Evolutionary conservation across 176 grass and related monocot species (phyloP), one percentile per base, ranked within the genome.

Genomic region (Thalia dealbata): DNA sequence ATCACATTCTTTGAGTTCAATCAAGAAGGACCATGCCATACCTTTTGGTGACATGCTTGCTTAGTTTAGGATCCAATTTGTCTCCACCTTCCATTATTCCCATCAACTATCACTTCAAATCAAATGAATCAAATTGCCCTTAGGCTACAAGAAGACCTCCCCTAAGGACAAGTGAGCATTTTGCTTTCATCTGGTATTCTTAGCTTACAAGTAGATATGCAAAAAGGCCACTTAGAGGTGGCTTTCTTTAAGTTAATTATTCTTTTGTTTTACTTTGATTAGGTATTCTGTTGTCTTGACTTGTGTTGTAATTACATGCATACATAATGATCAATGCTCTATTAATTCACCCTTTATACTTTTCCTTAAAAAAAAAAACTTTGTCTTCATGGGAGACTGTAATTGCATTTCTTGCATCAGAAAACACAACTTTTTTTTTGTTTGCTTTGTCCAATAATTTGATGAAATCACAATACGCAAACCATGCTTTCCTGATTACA

Each of bases 21-120:
- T 68, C 65, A 38, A 38, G 3, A n/a, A n/a, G n/a, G n/a, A 38
- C 32, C 1, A 68, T 68, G 65, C 43, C 32, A 23, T 12, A 8
- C 27, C 28, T 68, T 68, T 44, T n/a, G 22, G 19, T n/a, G 32
- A 23, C 65, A 45, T 43, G 21, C 14, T 22, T 44, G 65, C 65
- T 43, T 68, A 68, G 38, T 68, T 68, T 68, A 68, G 14, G 65
- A 19, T 68, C 44, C 44, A 38, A 44, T 68, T 68, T 44, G 32
- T 68, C 65, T 68, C 65, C 38, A 14, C 21, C 38, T 45, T 12
- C 38, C 7, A 22, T 44, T 45, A 22, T 44, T 68, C 21, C 14
- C 28, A 14, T 30, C 62, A 0, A 16, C 7, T 15, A 15, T 15
- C 14, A 14, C 24, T 48, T 48, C 11, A 48, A 15, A 45, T 23